Evolutionary conservation across 2,329 filamentous ascomycete species (phyloP).

Genomic region (Talaromyces sp.): DNA sequence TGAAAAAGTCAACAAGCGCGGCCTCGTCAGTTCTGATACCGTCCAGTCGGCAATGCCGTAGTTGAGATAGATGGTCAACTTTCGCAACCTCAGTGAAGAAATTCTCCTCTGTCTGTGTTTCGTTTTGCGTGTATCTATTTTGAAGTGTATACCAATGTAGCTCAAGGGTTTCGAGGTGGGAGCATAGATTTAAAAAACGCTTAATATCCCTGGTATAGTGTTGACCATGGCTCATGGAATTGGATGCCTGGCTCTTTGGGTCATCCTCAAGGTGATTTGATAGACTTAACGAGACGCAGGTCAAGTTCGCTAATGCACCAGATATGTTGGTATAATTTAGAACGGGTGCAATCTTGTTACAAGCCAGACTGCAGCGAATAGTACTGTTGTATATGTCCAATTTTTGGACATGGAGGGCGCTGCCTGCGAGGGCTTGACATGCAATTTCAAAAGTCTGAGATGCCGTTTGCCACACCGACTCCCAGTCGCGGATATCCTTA

Average conservation of each 20-base stretch:
- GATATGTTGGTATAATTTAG: conserved; percentile 1
- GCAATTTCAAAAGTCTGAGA: not conserved
- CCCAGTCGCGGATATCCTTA: not conserved
- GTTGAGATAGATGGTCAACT: not conserved
- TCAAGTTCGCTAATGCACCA: conserved; percentile 1
- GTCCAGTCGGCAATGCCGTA: not conserved
- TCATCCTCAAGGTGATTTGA: not conserved
- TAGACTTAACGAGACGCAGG: not conserved
- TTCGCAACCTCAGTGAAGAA: not conserved
- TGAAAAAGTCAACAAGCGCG: not conserved
- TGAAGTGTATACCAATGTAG: not conserved
- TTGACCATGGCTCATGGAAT: not conserved
- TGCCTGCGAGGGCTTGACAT: not conserved
- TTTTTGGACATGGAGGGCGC: not conserved
- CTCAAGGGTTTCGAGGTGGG: not conserved
- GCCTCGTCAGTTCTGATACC: not conserved
- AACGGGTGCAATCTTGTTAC: not conserved
- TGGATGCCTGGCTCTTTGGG: not conserved
- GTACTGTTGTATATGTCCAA: not conserved
- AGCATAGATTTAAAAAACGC: not conserved
- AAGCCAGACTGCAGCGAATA: not conserved
- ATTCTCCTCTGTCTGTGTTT: not conserved
- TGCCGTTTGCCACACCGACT: not conserved
- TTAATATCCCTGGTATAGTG: not conserved
- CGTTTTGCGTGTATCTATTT: not conserved